phyloP scores from a whole-genome alignment of 169 alveolate genomes.

The Plasmodium gallinaceum region DNA sequence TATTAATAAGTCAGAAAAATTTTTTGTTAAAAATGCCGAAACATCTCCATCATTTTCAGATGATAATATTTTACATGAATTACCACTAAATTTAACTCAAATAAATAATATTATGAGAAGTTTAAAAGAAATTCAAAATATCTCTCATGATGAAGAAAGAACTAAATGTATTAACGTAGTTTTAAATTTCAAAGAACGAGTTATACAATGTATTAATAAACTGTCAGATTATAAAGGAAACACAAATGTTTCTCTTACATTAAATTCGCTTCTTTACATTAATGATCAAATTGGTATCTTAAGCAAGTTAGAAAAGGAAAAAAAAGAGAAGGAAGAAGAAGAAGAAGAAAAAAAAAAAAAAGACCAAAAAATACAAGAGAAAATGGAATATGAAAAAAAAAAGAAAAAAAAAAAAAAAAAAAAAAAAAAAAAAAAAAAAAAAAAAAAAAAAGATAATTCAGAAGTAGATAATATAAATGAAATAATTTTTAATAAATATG shows the following conservation, averaged over 20 bases:
- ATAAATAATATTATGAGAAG: constrained; percentile 65
- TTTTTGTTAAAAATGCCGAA: constrained; percentile 74
- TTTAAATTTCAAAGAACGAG: constrained; percentile 31
- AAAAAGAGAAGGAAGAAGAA: not conserved
- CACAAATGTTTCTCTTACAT: constrained; percentile 45
- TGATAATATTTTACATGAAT: constrained; percentile 54
- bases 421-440: constrained; percentile 47
- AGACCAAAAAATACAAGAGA: not conserved
- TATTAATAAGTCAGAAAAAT: constrained; percentile 67
- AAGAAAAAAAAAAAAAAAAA: constrained; percentile 7
- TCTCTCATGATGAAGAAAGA: constrained; percentile 40
- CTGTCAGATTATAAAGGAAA: constrained; percentile 73
- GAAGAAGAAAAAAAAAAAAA: not conserved
- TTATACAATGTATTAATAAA: constrained; percentile 50
- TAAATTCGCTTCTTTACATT: constrained; percentile 69
- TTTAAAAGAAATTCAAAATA: constrained; percentile 62
- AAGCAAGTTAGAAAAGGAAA: constrained; percentile 22
- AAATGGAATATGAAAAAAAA: not conserved
- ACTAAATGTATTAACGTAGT: constrained; percentile 50
- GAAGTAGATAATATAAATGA: constrained; percentile 27
- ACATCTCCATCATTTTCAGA: constrained; percentile 51
- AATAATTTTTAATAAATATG: constrained; percentile 71
- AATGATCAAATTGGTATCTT: constrained; percentile 71
- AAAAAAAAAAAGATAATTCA: constrained; percentile 38
- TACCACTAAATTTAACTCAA: constrained; percentile 66